Evolutionary conservation across 2,329 filamentous ascomycete genomes (phyloP).

Genomic region (Hymenoscyphus salicellus): DNA sequence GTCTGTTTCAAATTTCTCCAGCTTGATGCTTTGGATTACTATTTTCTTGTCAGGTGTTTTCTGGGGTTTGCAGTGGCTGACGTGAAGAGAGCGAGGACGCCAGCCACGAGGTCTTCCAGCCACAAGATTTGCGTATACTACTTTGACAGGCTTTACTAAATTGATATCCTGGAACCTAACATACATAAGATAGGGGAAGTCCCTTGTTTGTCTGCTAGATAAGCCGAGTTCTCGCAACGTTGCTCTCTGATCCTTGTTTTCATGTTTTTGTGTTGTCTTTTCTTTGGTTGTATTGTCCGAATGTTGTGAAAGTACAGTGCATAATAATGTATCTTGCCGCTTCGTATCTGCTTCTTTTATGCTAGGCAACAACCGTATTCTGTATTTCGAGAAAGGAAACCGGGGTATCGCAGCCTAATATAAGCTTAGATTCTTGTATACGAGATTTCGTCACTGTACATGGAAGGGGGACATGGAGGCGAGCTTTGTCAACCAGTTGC

Average conservation of each 20-base stretch:
- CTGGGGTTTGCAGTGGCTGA: background rate
- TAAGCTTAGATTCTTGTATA: slow-evolving; percentile 2
- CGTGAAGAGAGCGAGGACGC: background rate
- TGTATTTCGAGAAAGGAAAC: background rate
- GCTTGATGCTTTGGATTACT: background rate
- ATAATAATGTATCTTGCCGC: background rate
- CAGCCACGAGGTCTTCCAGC: background rate
- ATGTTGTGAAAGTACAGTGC: background rate
- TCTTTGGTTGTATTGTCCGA: background rate
- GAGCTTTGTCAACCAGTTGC: background rate
- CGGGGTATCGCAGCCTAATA: background rate
- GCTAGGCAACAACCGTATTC: background rate
- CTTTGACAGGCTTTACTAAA: background rate
- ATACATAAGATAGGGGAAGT: background rate
- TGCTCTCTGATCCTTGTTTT: background rate
- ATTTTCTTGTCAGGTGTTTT: background rate
- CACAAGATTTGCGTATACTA: background rate
- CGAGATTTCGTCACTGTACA: background rate
- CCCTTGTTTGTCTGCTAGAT: background rate
- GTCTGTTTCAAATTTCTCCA: background rate
- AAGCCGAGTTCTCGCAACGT: background rate
- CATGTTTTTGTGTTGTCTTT: background rate
- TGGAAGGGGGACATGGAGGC: background rate
- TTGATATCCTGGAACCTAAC: background rate
- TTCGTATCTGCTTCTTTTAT: background rate